These are phyloP conservation scores for Aspergillus melleus DNA, from an alignment of 2,329 filamentous ascomycete genomes.

Conservation along the genomic window DNA sequence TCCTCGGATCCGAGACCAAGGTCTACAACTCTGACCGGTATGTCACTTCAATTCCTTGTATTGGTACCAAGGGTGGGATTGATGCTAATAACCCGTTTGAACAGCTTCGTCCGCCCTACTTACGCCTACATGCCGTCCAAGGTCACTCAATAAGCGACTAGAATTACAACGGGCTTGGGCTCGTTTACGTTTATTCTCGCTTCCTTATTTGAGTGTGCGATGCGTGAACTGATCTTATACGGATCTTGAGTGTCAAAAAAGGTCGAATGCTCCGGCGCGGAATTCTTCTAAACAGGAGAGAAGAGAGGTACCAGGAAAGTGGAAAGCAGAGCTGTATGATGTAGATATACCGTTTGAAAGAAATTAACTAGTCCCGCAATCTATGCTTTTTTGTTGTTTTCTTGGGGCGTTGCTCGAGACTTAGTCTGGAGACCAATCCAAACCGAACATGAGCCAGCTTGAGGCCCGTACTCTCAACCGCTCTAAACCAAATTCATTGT, in stretches of 20 bases:
- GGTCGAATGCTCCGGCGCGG: conserved; percentile 4
- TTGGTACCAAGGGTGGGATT: conserved; percentile 5
- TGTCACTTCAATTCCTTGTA: conserved; percentile 31
- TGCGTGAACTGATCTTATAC: conserved; percentile 2
- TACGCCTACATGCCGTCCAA: conserved; percentile 70
- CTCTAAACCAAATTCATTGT: not conserved
- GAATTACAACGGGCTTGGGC: conserved; percentile 11
- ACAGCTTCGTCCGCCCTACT: conserved; percentile 77
- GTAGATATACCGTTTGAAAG: conserved; percentile 37
- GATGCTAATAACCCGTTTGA: conserved; percentile 10
- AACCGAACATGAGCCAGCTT: not conserved
- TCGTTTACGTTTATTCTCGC: conserved; percentile 3
- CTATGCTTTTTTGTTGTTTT: conserved; percentile 12
- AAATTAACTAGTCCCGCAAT: conserved; percentile 28
- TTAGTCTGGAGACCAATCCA: not conserved
- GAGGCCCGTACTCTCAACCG: not conserved
- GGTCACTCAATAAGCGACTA: conserved; percentile 54
- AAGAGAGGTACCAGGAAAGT: conserved; percentile 5
- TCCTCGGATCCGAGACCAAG: conserved; percentile 79
- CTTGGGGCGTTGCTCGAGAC: not conserved
- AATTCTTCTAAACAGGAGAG: not conserved
- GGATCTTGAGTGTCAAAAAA: not conserved
- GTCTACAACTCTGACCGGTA: conserved; percentile 89
- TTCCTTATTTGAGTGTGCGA: conserved; percentile 9
- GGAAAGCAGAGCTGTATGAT: conserved; percentile 21